phyloP scores from a whole-genome alignment of 495 filamentous ascomycete genomes.

The Choiromyces venosus region DNA sequence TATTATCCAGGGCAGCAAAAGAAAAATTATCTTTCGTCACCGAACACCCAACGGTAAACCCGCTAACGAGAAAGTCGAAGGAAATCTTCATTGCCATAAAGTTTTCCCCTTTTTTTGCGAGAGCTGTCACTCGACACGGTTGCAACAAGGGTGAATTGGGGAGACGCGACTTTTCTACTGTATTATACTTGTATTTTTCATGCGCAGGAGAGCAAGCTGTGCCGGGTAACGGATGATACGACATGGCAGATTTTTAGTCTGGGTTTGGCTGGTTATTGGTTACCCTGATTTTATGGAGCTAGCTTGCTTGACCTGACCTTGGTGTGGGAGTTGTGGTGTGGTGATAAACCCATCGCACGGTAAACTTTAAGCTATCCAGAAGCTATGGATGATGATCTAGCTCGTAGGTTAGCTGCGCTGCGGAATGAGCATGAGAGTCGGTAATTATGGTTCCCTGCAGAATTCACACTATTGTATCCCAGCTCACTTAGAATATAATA shows the following conservation, averaged over 20 bases:
- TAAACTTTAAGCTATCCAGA: not conserved
- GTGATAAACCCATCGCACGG: not conserved
- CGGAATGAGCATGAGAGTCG: conserved; percentile 15
- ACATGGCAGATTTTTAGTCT: not conserved
- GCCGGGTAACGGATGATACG: not conserved
- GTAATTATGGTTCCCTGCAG: conserved; percentile 6
- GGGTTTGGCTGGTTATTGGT: too few species aligned
- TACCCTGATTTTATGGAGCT: not conserved
- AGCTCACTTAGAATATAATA: conserved; percentile 3
- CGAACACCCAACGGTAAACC: conserved; percentile 40
- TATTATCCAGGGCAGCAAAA: conserved; percentile 21
- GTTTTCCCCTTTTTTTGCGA: not conserved
- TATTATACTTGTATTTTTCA: too few species aligned
- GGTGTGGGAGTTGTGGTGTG: not conserved
- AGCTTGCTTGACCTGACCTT: not conserved
- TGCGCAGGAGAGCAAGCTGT: not conserved
- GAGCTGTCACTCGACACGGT: not conserved
- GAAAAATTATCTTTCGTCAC: conserved; percentile 33
- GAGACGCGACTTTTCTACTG: not conserved
- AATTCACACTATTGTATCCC: not conserved
- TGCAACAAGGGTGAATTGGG: not conserved
- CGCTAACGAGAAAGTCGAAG: conserved; percentile 39
- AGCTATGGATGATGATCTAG: conserved; percentile 31
- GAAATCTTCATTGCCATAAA: conserved; percentile 35
- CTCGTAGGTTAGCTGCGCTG: conserved; percentile 21